These are phyloP conservation scores for Escovopsis weberi DNA, from an alignment of 2,329 filamentous ascomycete genomes.

Conservation along the genomic window DNA sequence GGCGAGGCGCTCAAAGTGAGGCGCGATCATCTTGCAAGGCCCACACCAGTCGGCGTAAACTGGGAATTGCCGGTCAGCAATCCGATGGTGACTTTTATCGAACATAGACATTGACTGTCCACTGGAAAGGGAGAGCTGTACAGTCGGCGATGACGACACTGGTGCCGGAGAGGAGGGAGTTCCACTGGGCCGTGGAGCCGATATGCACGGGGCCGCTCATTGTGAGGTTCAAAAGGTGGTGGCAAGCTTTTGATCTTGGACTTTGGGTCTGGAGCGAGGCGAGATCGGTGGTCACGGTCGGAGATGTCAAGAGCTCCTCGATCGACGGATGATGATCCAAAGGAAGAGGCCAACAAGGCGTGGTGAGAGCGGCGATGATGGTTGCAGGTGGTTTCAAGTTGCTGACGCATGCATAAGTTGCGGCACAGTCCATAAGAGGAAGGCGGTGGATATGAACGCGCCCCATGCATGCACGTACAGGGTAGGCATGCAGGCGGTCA, in stretches of 20 bases:
- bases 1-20: constrained; percentile 73
- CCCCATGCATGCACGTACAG: no score
- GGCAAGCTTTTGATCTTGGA: no score
- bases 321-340: no score
- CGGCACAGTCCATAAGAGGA: not conserved
- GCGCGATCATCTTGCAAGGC: constrained; percentile 84
- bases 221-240: constrained; percentile 4
- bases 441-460: constrained; percentile 1
- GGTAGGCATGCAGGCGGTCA: not conserved
- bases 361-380: no score
- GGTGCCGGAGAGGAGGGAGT: constrained; percentile 54
- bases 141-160: constrained; percentile 82
- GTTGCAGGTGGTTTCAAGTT: no score
- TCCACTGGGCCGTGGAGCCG: constrained; percentile 55
- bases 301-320: no score
- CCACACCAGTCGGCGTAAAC: constrained; percentile 95
- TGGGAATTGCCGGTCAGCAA: constrained; percentile 25
- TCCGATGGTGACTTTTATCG: no score
- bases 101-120: no score
- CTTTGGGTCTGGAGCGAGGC: no score
- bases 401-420: no score
- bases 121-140: constrained; percentile 29
- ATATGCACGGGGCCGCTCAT: constrained; percentile 41
- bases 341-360: no score
- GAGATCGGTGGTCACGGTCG: no score